phyloP scores from a whole-genome alignment of 1,139 yeast species.

The Geotrichum klebahnii region DNA sequence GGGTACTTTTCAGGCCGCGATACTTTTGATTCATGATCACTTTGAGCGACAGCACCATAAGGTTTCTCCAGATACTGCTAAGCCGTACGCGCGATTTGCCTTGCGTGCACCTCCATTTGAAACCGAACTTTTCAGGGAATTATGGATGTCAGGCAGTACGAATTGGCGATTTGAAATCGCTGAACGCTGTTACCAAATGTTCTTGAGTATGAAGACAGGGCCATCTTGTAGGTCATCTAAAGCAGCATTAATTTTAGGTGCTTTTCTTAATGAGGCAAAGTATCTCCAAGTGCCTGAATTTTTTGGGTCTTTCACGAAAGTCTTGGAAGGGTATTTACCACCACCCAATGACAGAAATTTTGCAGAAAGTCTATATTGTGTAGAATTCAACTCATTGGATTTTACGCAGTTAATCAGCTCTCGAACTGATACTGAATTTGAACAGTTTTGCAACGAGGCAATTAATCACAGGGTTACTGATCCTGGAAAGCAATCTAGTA shows the following conservation, averaged over 20 bases:
- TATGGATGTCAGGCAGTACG: conserved; percentile 8
- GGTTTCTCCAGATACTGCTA: conserved; percentile 5
- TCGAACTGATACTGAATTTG: conserved; percentile 4
- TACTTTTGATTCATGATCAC: conserved; percentile 5
- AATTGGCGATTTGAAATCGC: conserved; percentile 8
- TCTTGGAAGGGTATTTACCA: too few relatives aligned
- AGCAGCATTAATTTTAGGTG: conserved; percentile 2
- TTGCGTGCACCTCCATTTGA: conserved; percentile 9
- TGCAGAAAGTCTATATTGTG: background rate
- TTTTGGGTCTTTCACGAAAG: conserved; percentile 12
- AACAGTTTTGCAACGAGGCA: conserved; percentile 8
- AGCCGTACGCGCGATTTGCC: conserved; percentile 3
- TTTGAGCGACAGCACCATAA: background rate
- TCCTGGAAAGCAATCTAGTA: too few relatives aligned
- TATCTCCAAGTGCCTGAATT: background rate
- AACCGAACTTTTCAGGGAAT: background rate
- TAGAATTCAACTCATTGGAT: background rate
- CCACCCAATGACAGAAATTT: background rate
- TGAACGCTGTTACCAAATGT: background rate
- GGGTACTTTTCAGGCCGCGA: conserved; percentile 13
- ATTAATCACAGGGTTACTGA: too few relatives aligned
- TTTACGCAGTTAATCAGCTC: background rate
- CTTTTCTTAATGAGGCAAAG: background rate
- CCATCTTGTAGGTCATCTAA: background rate
- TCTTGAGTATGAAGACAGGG: background rate